Conservation (phyloP, 2,329 filamentous ascomycete genomes). For the Triangularia verruculosa region DNA sequence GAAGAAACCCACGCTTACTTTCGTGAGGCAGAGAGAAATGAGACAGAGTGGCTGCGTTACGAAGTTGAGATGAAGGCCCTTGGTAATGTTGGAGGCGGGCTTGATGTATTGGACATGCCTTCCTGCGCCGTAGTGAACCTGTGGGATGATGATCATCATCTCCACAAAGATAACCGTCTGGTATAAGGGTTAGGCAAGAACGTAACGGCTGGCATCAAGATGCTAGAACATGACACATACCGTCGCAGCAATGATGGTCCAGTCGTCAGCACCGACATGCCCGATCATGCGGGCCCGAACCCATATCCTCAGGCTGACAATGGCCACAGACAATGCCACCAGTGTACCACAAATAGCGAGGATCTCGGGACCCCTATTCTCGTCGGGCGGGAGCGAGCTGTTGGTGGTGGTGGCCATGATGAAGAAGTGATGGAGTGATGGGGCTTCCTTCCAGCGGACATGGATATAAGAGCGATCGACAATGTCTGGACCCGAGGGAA, state of each 20-base stretch:
- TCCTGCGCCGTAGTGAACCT: slow-evolving; percentile 30
- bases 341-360: slow-evolving; percentile 31
- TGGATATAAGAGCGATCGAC: not conserved
- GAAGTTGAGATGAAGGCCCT: slow-evolving; percentile 33
- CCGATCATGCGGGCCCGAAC: slow-evolving; percentile 30
- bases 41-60: slow-evolving; percentile 33
- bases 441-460: not conserved
- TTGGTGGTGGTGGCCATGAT: slow-evolving; percentile 18
- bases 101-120: slow-evolving; percentile 30
- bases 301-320: slow-evolving; percentile 29
- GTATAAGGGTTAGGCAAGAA: not conserved
- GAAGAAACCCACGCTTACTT: slow-evolving; percentile 33
- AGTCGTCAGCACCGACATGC: slow-evolving; percentile 30
- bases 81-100: slow-evolving; percentile 24
- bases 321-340: slow-evolving; percentile 27
- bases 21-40: slow-evolving; percentile 29
- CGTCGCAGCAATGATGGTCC: slow-evolving; percentile 30
- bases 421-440: not conserved
- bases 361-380: slow-evolving; percentile 33
- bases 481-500: not conserved
- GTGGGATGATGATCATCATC: slow-evolving; percentile 31
- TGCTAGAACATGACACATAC: slow-evolving; percentile 19
- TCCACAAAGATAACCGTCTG: slow-evolving; percentile 27
- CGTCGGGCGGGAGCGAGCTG: slow-evolving; percentile 23
- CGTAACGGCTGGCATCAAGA: not conserved